phyloP scores from a whole-genome alignment of 805 yeast species.

The Nakazawaea peltata region DNA sequence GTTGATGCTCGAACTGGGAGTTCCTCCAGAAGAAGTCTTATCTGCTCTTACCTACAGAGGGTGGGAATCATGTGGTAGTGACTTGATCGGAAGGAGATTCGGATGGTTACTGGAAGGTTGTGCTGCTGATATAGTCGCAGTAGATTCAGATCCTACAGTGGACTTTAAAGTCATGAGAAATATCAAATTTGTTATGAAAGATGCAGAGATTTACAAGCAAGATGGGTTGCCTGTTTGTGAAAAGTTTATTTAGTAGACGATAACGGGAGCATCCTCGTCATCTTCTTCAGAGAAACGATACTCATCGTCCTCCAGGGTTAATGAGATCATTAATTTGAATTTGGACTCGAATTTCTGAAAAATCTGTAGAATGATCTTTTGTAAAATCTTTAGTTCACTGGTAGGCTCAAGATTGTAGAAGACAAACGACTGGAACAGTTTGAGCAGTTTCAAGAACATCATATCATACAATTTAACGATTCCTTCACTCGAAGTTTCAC shows the following conservation, averaged over 20 bases:
- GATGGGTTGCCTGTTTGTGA: constrained; percentile 9
- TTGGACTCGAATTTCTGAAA: constrained; percentile 4
- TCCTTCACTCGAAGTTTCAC: too few species aligned
- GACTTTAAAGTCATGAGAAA: constrained; percentile 12
- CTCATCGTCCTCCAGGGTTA: constrained; percentile 1
- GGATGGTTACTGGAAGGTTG: constrained; percentile 18
- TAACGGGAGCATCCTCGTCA: not conserved
- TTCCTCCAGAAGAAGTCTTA: constrained; percentile 16
- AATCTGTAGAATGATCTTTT: constrained; percentile 1
- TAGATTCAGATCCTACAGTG: constrained; percentile 16
- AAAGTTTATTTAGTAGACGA: constrained; percentile 5
- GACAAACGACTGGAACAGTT: constrained; percentile 2
- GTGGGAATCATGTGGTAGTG: constrained; percentile 21
- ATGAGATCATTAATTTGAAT: constrained; percentile 3
- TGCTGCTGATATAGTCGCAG: constrained; percentile 19
- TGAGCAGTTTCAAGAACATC: constrained; percentile 1
- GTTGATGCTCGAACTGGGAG: constrained; percentile 18
- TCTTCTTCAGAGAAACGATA: not conserved
- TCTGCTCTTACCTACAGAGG: constrained; percentile 17
- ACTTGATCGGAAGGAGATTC: constrained; percentile 16
- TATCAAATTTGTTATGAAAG: constrained; percentile 20
- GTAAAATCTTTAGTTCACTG: not conserved
- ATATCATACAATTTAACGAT: constrained; percentile 6
- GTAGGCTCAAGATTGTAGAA: constrained; percentile 4
- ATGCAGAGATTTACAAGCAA: constrained; percentile 17